Percentiles rank a stretch among this genome's conserved stretches.
Evolutionary conservation across 2,329 filamentous ascomycete species (phyloP).

Genomic region (Fusarium miscanthi): DNA sequence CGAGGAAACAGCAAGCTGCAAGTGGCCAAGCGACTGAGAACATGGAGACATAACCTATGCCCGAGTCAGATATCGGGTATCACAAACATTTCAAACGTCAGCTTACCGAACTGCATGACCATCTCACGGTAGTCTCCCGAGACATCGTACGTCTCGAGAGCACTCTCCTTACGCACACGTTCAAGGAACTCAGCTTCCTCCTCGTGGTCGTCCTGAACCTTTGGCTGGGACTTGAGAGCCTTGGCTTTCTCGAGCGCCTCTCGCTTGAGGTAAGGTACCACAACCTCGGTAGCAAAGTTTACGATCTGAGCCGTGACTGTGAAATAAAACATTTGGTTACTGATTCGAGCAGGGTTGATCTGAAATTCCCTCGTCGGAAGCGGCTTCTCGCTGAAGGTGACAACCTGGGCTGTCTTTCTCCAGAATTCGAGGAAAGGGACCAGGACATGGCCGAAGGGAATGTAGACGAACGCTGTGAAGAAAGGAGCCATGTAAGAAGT

Average conservation of each 20-base stretch:
- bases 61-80: constrained; percentile 6
- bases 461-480: constrained; percentile 92
- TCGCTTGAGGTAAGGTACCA: constrained; percentile 87
- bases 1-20: constrained; percentile 86
- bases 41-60: constrained; percentile 81
- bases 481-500: constrained; percentile 94
- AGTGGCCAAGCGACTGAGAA: constrained; percentile 96
- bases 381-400: constrained; percentile 80
- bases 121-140: constrained; percentile 92
- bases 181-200: constrained; percentile 85
- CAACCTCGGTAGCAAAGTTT: constrained; percentile 83
- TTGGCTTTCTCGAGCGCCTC: constrained; percentile 82
- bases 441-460: constrained; percentile 87
- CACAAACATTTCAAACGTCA: background rate
- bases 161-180: constrained; percentile 84
- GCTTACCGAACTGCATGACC: constrained; percentile 79
- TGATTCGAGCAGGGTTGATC: constrained; percentile 85
- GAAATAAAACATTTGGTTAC: constrained; percentile 94
- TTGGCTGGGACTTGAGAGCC: constrained; percentile 72
- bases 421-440: constrained; percentile 90
- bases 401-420: constrained; percentile 76
- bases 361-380: constrained; percentile 74
- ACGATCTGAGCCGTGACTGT: constrained; percentile 94
- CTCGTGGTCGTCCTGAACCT: constrained; percentile 68
- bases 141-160: constrained; percentile 88